Evolutionary conservation across 2,329 filamentous ascomycete genomes (phyloP).

Genomic region (Didymella sp.): DNA sequence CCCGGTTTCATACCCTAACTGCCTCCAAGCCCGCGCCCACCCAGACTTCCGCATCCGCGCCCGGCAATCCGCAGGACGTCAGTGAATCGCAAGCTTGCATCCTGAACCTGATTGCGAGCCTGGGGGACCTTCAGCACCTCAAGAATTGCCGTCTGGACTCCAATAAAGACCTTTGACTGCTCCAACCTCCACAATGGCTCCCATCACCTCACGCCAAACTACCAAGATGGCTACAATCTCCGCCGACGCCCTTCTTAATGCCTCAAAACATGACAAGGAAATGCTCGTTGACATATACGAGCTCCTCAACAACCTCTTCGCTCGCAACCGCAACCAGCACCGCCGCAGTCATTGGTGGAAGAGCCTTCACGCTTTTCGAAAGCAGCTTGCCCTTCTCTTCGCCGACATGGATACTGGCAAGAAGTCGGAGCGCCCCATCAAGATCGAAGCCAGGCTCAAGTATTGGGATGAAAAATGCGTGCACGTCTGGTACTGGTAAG

Average conservation of each 20-base stretch:
- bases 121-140: neutral
- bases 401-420: slow-evolving; percentile 33
- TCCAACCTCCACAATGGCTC: slow-evolving; percentile 18
- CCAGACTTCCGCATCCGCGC: slow-evolving; percentile 16
- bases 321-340: slow-evolving; percentile 93
- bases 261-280: slow-evolving; percentile 36
- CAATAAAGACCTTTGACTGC: neutral
- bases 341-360: slow-evolving; percentile 82
- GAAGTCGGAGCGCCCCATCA: slow-evolving; percentile 27
- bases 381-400: slow-evolving; percentile 65
- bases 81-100: slow-evolving; percentile 12
- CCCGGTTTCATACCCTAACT: slow-evolving; percentile 1
- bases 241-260: slow-evolving; percentile 29
- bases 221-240: slow-evolving; percentile 28
- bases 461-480: slow-evolving; percentile 51
- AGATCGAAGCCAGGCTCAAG: slow-evolving; percentile 41
- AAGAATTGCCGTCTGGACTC: neutral
- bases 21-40: slow-evolving; percentile 11
- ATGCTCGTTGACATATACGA: slow-evolving; percentile 52
- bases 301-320: slow-evolving; percentile 75
- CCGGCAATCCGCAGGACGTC: slow-evolving; percentile 18
- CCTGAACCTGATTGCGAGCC: slow-evolving; percentile 7
- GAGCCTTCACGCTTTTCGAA: slow-evolving; percentile 73
- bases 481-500: slow-evolving; percentile 49
- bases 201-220: slow-evolving; percentile 12